These are phyloP conservation scores for Myxozyma neotropica DNA, from an alignment of 805 yeast genomes.

Conservation along the genomic window DNA sequence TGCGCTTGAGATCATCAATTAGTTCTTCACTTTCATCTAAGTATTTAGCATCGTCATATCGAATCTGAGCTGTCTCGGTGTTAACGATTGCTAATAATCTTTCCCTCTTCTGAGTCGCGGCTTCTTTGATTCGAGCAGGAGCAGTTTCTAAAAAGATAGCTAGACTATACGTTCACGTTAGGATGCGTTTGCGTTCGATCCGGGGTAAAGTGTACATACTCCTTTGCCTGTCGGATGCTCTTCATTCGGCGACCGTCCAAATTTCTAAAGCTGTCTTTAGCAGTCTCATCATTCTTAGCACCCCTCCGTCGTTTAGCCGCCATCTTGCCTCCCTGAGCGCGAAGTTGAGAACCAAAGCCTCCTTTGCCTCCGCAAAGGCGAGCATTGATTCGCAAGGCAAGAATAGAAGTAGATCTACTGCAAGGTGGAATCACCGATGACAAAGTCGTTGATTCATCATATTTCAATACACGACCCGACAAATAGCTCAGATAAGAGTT, in stretches of 20 bases:
- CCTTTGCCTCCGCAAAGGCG: slow-evolving; percentile 54
- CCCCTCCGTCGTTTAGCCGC: slow-evolving; percentile 37
- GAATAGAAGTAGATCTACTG: neutral
- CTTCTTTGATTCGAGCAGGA: slow-evolving; percentile 31
- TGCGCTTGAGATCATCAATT: slow-evolving; percentile 43
- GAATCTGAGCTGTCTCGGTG: slow-evolving; percentile 38
- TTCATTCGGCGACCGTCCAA: slow-evolving; percentile 49
- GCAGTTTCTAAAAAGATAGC: slow-evolving; percentile 29
- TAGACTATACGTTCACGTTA: slow-evolving; percentile 18
- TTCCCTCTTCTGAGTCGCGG: slow-evolving; percentile 44
- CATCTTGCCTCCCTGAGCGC: slow-evolving; percentile 48
- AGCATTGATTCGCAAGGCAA: slow-evolving; percentile 7
- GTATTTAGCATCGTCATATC: slow-evolving; percentile 45
- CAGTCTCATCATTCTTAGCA: slow-evolving; percentile 35
- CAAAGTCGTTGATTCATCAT: neutral
- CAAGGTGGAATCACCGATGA: neutral
- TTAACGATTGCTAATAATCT: slow-evolving; percentile 44
- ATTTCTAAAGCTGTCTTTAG: slow-evolving; percentile 46
- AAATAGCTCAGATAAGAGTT: slow-evolving; percentile 2
- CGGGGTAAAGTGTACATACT: too few species aligned
- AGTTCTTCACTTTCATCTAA: slow-evolving; percentile 49
- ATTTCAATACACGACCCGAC: slow-evolving; percentile 16
- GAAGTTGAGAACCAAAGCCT: slow-evolving; percentile 51
- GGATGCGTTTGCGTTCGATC: too few species aligned
- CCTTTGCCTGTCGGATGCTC: slow-evolving; percentile 45